Percentiles rank a stretch among this genome's conserved stretches.
Conservation (phyloP, 1,139 yeast genomes). For the Yamadazyma blattariae region DNA sequence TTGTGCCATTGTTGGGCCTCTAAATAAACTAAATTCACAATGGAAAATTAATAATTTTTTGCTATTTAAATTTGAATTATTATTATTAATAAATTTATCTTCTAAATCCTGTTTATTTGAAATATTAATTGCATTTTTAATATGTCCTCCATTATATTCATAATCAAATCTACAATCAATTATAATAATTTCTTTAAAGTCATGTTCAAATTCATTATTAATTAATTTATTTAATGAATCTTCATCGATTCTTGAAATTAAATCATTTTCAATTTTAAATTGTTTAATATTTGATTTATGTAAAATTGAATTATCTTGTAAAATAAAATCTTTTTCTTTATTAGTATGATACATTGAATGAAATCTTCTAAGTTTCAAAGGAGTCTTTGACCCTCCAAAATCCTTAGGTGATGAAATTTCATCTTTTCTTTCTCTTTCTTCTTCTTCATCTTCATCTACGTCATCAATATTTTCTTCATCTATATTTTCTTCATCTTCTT, state of each 20-base stretch:
- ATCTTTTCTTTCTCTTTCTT: neutral
- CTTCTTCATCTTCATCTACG: neutral
- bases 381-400: conserved; percentile 12
- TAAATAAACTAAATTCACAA: conserved; percentile 88
- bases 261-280: conserved; percentile 52
- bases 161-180: conserved; percentile 92
- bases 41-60: conserved; percentile 71
- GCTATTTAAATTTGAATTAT: conserved; percentile 9
- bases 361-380: conserved; percentile 49
- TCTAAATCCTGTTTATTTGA: conserved; percentile 70
- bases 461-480: neutral
- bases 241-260: conserved; percentile 71
- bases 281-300: conserved; percentile 41
- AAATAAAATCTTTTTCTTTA: conserved; percentile 31
- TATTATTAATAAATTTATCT: conserved; percentile 31
- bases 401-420: neutral
- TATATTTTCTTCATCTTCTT: neutral
- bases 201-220: conserved; percentile 49
- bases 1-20: conserved; percentile 92
- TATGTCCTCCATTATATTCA: conserved; percentile 92
- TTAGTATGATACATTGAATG: conserved; percentile 62
- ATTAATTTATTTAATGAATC: conserved; percentile 63
- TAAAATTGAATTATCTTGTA: conserved; percentile 36
- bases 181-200: conserved; percentile 60
- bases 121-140: conserved; percentile 75